Evolutionary conservation across 1,139 yeast genomes (phyloP).

Genomic region (Kazachstania sp.): DNA sequence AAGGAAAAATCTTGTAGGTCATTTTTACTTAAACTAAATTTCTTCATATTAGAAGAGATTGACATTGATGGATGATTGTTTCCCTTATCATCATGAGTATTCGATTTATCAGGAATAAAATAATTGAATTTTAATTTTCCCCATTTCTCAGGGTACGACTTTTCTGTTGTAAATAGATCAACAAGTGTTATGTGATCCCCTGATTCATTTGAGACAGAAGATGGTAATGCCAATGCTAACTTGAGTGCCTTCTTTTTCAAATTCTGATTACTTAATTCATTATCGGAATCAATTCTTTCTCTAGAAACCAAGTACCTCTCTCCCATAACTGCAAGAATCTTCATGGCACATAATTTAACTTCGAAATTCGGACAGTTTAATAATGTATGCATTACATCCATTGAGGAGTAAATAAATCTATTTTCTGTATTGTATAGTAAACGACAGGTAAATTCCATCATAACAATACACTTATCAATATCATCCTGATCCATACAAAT

Average conservation of each 20-base stretch:
- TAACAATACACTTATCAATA: constrained; percentile 38
- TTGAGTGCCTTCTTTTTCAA: constrained; percentile 40
- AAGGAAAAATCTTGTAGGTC: constrained; percentile 43
- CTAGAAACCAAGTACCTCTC: constrained; percentile 46
- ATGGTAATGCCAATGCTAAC: constrained; percentile 50
- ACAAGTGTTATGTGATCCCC: constrained; percentile 47
- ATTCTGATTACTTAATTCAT: constrained; percentile 33
- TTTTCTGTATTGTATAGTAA: constrained; percentile 65
- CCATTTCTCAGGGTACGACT: constrained; percentile 52
- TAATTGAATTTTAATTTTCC: constrained; percentile 47
- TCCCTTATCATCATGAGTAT: neutral
- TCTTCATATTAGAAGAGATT: constrained; percentile 20
- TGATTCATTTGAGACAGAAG: constrained; percentile 33
- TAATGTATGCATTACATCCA: constrained; percentile 53
- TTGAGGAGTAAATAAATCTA: constrained; percentile 58
- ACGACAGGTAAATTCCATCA: constrained; percentile 54
- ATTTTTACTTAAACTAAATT: constrained; percentile 42
- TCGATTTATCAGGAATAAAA: constrained; percentile 31
- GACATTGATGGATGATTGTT: neutral
- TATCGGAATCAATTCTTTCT: constrained; percentile 38
- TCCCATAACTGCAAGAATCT: constrained; percentile 52
- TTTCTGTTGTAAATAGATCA: constrained; percentile 43
- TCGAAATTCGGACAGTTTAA: constrained; percentile 52
- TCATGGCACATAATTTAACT: constrained; percentile 54
- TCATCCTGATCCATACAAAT: constrained; percentile 42